Evolutionary conservation across 306 rosid species (phyloP), one percentile per base, ranked within the genome.

Genomic region (Luffa aegyptiaca): DNA sequence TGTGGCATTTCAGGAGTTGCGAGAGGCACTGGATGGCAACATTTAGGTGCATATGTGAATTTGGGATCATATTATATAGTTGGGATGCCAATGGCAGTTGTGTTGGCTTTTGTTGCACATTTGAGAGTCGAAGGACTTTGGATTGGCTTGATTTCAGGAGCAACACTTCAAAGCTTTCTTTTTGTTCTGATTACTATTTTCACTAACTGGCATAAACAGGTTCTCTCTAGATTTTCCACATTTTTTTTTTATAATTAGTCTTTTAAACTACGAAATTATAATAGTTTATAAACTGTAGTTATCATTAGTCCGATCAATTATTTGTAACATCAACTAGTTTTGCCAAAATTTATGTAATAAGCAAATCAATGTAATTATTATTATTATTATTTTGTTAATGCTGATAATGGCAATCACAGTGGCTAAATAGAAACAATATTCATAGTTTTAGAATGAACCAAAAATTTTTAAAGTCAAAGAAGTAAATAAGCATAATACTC

Each of bases 171-270:
- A 80, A 41, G 86, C 55, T 33, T 72, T 5, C 45, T 82, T 48
- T 86, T 88, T 39, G 53, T 76, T 52, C 35, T 80, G 20, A 66
- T 87, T 14, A 84, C 92, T n/a, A 37, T 51, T 5, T 83, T 79
- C 51, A 86, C 91, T 42, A 82, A 86, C 37, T 90, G 92, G 92
- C 64, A 82, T n/a, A 80, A 88, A 79, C 87, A 90, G 91, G 92
- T 86, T 39, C 45, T 6, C 80, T 8, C 59, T 68, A 17, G 5
- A 2, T 7, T 17, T 48, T 18, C 2, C 12, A 3, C 5, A 2
- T 8, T n/a, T n/a, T n/a, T n/a, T n/a, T n/a, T n/a, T 36, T 61
- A 8, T 26, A 3, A 52, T 49, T 49, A 49, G 14, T 49, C n/a
- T n/a, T n/a, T n/a, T n/a, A n/a, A n/a, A n/a, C n/a, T n/a, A n/a